Percentiles rank a stretch among this genome's conserved stretches.
Evolutionary conservation across 768 basidiomycete species (phyloP).

Genomic region (Tulasnella sp.): DNA sequence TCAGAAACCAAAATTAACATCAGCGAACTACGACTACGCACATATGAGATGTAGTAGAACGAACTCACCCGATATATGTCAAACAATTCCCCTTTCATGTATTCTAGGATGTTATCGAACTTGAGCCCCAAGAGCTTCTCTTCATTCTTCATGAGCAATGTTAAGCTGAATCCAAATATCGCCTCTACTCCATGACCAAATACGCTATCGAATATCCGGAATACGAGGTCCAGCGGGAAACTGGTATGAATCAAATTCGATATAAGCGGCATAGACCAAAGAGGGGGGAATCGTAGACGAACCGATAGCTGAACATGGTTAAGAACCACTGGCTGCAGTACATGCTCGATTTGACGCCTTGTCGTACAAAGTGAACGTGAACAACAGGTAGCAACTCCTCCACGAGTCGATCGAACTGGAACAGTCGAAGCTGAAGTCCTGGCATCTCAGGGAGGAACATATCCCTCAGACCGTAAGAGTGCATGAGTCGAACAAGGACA

Average conservation of each 20-base stretch:
- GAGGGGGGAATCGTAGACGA: conserved; percentile 20
- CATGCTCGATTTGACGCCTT: conserved; percentile 96
- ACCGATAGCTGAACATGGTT: conserved; percentile 94
- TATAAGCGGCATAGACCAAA: too few species aligned
- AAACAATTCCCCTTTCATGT: conserved; percentile 70
- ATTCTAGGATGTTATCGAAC: conserved; percentile 83
- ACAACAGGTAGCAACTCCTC: conserved; percentile 90
- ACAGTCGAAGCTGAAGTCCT: conserved; percentile 81
- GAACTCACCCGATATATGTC: conserved; percentile 60
- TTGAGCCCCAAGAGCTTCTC: conserved; percentile 64
- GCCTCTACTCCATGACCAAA: conserved; percentile 96
- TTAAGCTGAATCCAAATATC: conserved; percentile 88
- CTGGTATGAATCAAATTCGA: conserved; percentile 33
- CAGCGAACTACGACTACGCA: too few species aligned
- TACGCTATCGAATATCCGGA: conserved; percentile 92
- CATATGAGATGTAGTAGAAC: background rate
- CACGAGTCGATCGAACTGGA: conserved; percentile 85
- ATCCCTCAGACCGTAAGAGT: conserved; percentile 89
- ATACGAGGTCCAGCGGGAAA: conserved; percentile 89
- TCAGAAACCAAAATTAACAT: too few species aligned
- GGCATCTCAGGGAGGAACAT: conserved; percentile 99
- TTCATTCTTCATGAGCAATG: conserved; percentile 81
- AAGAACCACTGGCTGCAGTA: conserved; percentile 98
- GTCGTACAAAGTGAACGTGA: conserved; percentile 85
- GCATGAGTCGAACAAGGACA: conserved; percentile 87